These are phyloP conservation scores for Bassia scoparia DNA, from an alignment of 148 eudicot genomes.

Conservation along the genomic window DNA sequence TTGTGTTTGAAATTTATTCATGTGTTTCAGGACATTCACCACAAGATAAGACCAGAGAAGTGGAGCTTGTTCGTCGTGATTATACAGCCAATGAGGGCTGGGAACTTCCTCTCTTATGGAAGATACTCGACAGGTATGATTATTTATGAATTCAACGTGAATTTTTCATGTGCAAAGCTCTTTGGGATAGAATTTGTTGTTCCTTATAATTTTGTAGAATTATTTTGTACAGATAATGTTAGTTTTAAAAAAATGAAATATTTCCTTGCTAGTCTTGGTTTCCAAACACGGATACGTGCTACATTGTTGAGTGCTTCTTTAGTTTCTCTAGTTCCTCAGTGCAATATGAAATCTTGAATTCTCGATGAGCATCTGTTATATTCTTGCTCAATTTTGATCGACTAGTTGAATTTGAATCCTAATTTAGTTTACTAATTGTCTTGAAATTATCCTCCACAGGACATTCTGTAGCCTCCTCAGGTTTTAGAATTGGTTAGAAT, in stretches of 20 bases:
- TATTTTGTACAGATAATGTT: too few species aligned
- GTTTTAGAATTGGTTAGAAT: conserved; percentile 74
- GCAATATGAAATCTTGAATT: neutral
- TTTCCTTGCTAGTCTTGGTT: too few species aligned
- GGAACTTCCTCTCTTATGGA: conserved; percentile 97
- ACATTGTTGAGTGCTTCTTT: neutral
- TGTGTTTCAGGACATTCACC: conserved; percentile 82
- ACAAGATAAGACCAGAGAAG: conserved; percentile 97
- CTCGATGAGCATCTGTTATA: too few species aligned
- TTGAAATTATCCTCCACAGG: conserved; percentile 41
- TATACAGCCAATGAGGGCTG: conserved; percentile 94
- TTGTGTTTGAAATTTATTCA: neutral
- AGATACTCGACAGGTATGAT: conserved; percentile 91
- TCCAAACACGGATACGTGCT: too few species aligned
- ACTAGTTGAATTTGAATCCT: too few species aligned
- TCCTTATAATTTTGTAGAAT: too few species aligned
- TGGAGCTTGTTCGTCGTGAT: conserved; percentile 93
- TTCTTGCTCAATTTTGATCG: neutral
- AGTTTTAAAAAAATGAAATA: too few species aligned
- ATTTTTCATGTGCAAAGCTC: neutral
- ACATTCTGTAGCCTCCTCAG: conserved; percentile 90
- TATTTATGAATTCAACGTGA: too few species aligned
- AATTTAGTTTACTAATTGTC: neutral
- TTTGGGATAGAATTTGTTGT: too few species aligned
- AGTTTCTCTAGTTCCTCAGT: too few species aligned